Base-by-base conservation (phyloP, 768 basidiomycete genomes). In the Paxillus ammoniavirescens region DNA sequence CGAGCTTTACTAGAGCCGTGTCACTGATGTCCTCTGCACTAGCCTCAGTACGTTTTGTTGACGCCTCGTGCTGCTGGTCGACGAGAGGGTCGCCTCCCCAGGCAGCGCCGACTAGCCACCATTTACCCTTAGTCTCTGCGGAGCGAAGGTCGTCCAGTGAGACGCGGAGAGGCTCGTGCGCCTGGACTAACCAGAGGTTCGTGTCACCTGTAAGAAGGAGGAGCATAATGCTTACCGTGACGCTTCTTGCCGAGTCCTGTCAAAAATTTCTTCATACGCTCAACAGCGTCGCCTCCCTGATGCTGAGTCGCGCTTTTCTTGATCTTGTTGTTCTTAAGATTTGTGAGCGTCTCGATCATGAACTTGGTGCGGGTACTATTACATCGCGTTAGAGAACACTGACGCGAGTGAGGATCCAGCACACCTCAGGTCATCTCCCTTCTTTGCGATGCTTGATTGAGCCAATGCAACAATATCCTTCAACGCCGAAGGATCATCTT, bases 31-130 rank as follows among this genome's bases (percentile, higher is more conserved):
- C 72, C 42, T 67, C 67, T 8, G 58, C 61, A 15, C 58, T 61
- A 40, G 69, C 64, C 42, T 69, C 63, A 49, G 61, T 51, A 13
- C 44, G 49, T 9, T 41, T 50, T 47, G 51, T 59, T 35, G 64
- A 56, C 42, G 61, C 45, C 4, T 65, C 68, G 4, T 71, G 77
- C 53, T 81, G 80, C 42, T 78, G 81, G 52, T 98, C 95, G 17
- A 86, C 77, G 4, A 98, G 80, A 8, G 97, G 95, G 62, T 98
- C 86, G 2, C 95, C 95, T 31, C 81, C 80, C 96, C 96, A 99
- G 0, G 91, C 96, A 1, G 96, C 93, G 15, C 96, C 97, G 35
- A 98, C 91, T 2, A 98, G 78, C 96, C 97, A 98, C 97, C 97
- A 98, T 73, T 97, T 97, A 5, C 95, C 97, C 65, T 86, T 90